These are phyloP conservation scores for Lecanicillium sp. DNA, from an alignment of 2,329 filamentous ascomycete species.

Conservation along the genomic window DNA sequence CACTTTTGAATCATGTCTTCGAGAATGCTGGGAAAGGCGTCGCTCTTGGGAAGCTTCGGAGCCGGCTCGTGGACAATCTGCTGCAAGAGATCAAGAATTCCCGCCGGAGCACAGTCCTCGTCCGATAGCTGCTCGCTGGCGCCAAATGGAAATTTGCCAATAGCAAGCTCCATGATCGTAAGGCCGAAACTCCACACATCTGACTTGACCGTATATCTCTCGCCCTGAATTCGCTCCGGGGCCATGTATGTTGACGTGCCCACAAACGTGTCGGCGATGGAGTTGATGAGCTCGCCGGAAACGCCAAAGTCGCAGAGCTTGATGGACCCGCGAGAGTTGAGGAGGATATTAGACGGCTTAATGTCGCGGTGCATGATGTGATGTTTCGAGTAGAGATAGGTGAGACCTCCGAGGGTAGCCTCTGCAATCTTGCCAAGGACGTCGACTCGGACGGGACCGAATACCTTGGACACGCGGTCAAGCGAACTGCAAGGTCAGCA, in stretches of 20 bases:
- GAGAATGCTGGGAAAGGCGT: constrained; percentile 89
- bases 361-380: constrained; percentile 99
- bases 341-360: constrained; percentile 94
- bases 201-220: constrained; percentile 95
- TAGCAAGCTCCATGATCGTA: constrained; percentile 92
- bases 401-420: constrained; percentile 85
- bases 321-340: constrained; percentile 90
- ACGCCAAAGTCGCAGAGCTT: constrained; percentile 99
- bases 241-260: constrained; percentile 99
- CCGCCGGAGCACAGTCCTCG: constrained; percentile 76
- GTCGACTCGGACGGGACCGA: constrained; percentile 91
- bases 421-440: constrained; percentile 97
- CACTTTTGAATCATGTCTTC: constrained; percentile 98
- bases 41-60: constrained; percentile 89
- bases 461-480: constrained; percentile 88
- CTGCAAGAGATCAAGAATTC: constrained; percentile 91
- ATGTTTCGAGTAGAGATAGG: constrained; percentile 91
- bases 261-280: constrained; percentile 95
- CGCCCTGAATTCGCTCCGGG: constrained; percentile 93
- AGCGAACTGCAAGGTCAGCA: constrained; percentile 59
- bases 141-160: constrained; percentile 93
- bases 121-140: constrained; percentile 65
- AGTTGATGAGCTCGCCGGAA: constrained; percentile 96
- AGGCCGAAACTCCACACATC: constrained; percentile 98
- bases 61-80: constrained; percentile 97